Percentiles rank a stretch among this genome's conserved stretches.
phyloP scores from a whole-genome alignment of 73 alveolate species.

The Paramecium sonneborni region DNA sequence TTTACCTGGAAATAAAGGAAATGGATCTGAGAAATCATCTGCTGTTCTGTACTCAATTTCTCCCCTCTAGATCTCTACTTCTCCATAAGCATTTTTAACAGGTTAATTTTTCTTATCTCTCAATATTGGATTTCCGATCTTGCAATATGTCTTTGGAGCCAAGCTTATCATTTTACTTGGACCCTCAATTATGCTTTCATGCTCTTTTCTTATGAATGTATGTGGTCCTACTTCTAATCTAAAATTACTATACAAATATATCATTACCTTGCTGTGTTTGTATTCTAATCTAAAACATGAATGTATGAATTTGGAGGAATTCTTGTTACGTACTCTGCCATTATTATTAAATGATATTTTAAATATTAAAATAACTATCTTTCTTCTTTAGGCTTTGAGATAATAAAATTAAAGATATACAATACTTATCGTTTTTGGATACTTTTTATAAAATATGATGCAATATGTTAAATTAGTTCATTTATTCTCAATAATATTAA shows the following conservation, averaged over 20 bases:
- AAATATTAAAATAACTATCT: not conserved
- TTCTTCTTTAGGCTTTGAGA: not conserved
- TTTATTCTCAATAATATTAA: not conserved
- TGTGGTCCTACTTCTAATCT: slow-evolving; percentile 74
- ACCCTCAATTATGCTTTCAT: slow-evolving; percentile 70
- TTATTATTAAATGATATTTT: not conserved
- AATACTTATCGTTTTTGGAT: not conserved
- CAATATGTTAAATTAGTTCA: not conserved
- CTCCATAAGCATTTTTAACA: slow-evolving; percentile 64
- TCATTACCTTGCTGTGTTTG: slow-evolving; percentile 61
- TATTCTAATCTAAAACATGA: slow-evolving; percentile 71
- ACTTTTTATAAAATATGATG: not conserved
- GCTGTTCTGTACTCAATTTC: slow-evolving; percentile 78
- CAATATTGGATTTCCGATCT: slow-evolving; percentile 76
- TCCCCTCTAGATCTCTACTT: slow-evolving; percentile 71
- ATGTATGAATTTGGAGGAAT: slow-evolving; percentile 69
- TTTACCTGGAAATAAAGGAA: slow-evolving; percentile 83
- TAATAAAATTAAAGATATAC: not conserved
- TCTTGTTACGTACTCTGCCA: slow-evolving; percentile 65
- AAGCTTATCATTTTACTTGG: slow-evolving; percentile 78
- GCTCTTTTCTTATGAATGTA: slow-evolving; percentile 69
- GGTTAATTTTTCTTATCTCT: slow-evolving; percentile 65
- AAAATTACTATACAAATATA: not conserved
- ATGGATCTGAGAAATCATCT: slow-evolving; percentile 76
- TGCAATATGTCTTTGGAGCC: slow-evolving; percentile 80